phyloP scores from a whole-genome alignment of 495 filamentous ascomycete genomes.

The Hypoxylon fragiforme region DNA sequence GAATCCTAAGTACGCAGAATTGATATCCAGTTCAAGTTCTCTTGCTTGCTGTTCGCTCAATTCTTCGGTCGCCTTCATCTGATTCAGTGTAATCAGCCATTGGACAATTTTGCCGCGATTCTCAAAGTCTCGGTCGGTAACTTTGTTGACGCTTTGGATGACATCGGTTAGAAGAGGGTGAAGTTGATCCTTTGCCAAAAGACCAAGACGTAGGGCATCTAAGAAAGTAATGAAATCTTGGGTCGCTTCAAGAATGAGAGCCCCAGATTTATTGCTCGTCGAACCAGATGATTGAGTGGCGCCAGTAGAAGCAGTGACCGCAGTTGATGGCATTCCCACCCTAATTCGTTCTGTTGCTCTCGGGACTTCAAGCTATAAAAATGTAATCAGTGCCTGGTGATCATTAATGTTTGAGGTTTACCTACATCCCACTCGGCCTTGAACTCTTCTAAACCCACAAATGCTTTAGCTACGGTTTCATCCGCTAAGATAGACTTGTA shows the following conservation, averaged over 20 bases:
- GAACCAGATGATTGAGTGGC: constrained; percentile 49
- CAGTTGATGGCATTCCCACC: constrained; percentile 76
- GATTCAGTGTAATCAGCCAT: constrained; percentile 95
- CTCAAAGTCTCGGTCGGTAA: constrained; percentile 91
- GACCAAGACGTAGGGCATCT: constrained; percentile 85
- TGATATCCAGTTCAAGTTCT: constrained; percentile 85
- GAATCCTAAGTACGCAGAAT: constrained; percentile 89
- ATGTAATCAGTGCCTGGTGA: constrained; percentile 20
- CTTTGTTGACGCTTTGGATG: constrained; percentile 94
- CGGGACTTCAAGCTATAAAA: constrained; percentile 81
- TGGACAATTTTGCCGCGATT: constrained; percentile 94
- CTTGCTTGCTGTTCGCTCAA: constrained; percentile 83
- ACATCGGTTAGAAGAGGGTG: constrained; percentile 92
- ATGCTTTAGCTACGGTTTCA: constrained; percentile 79
- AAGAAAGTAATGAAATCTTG: constrained; percentile 98
- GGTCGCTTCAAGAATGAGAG: constrained; percentile 81
- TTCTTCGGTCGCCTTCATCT: constrained; percentile 94
- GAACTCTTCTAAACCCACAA: constrained; percentile 90
- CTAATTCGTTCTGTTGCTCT: constrained; percentile 90
- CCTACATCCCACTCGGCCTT: constrained; percentile 88
- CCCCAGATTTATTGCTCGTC: constrained; percentile 64
- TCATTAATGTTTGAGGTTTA: constrained; percentile 7
- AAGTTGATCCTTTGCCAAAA: constrained; percentile 90
- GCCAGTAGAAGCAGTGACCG: constrained; percentile 57
- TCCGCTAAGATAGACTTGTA: constrained; percentile 92